Conservation (phyloP, 2,329 filamentous ascomycete genomes). For the Pseudocercospora pini-densiflorae region DNA sequence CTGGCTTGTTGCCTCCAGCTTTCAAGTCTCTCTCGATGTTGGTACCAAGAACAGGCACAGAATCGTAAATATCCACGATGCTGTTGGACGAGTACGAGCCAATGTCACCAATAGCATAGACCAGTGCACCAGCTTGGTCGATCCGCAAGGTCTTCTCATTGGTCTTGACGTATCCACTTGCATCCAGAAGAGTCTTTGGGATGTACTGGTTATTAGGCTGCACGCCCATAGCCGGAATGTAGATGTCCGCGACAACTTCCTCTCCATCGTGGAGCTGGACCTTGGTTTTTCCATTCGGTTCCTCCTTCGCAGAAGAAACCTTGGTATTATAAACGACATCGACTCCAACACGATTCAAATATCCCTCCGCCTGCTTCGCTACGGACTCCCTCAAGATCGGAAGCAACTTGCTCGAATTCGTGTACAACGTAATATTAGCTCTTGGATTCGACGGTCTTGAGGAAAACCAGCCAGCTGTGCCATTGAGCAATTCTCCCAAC, state of each 20-base stretch:
- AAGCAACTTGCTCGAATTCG: constrained; percentile 45
- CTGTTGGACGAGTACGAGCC: constrained; percentile 44
- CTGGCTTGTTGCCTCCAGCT: constrained; percentile 28
- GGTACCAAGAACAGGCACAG: constrained; percentile 43
- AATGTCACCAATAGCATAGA: constrained; percentile 53
- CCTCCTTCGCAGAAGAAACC: constrained; percentile 62
- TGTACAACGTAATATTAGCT: constrained; percentile 49
- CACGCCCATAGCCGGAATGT: constrained; percentile 56
- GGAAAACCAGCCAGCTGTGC: constrained; percentile 46
- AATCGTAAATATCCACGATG: constrained; percentile 43
- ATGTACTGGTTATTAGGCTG: constrained; percentile 56
- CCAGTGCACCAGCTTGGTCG: constrained; percentile 43
- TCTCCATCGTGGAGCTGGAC: constrained; percentile 50
- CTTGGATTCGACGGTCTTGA: constrained; percentile 41
- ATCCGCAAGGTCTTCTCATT: constrained; percentile 50
- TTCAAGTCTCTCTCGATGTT: constrained; percentile 52
- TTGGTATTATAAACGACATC: constrained; percentile 71
- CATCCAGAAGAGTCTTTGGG: constrained; percentile 51
- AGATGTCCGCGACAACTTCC: constrained; percentile 53
- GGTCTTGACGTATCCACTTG: constrained; percentile 51
- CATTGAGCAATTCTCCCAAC: constrained; percentile 43
- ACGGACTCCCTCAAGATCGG: constrained; percentile 45
- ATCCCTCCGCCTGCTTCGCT: constrained; percentile 41
- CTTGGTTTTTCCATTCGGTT: constrained; percentile 45
- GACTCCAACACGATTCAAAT: constrained; percentile 81